These are phyloP conservation scores for Populus hybrid DNA, from an alignment of 441 rosid species.

Conservation along the genomic window DNA sequence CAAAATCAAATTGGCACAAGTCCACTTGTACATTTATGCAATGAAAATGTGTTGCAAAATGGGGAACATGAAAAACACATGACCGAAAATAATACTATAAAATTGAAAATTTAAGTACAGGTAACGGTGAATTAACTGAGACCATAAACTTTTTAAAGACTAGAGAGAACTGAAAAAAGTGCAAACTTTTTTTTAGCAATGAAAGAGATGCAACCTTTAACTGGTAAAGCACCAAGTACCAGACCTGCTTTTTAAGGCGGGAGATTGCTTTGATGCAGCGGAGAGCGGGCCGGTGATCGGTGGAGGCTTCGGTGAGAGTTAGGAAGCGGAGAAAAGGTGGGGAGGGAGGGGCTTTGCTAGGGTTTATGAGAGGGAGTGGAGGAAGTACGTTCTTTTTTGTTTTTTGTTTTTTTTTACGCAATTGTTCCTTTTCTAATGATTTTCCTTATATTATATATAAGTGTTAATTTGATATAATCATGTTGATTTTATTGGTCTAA, in stretches of 20 bases:
- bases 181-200: background rate
- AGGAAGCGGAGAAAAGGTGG: background rate
- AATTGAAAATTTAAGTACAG: background rate
- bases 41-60: background rate
- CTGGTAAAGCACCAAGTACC: background rate
- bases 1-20: background rate
- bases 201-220: background rate
- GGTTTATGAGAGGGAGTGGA: background rate
- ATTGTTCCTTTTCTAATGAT: background rate
- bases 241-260: background rate
- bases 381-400: background rate
- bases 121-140: background rate
- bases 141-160: background rate
- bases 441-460: too few relatives aligned
- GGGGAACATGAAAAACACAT: background rate
- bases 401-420: background rate
- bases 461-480: too few relatives aligned
- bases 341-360: background rate
- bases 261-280: background rate
- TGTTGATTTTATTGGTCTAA: too few relatives aligned
- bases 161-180: background rate
- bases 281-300: background rate
- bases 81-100: background rate
- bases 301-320: background rate
- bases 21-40: background rate